These are phyloP conservation scores for Sanghuangporus sanghuang DNA, from an alignment of 1,284 basidiomycete genomes.

Conservation along the genomic window DNA sequence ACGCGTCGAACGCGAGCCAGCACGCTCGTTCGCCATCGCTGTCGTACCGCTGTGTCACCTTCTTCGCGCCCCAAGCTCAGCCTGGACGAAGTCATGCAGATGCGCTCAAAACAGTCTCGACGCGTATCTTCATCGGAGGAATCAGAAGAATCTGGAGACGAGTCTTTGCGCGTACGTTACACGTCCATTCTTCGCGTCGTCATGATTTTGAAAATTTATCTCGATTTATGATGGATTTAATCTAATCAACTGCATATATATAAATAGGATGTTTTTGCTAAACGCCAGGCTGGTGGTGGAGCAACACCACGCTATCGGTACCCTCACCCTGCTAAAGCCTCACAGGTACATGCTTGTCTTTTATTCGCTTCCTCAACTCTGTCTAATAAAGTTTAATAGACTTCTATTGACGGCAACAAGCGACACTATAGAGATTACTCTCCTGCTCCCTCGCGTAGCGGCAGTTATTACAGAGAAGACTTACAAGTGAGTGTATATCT, in stretches of 20 bases:
- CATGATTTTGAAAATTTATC: background rate
- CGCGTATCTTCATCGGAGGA: conserved; percentile 18
- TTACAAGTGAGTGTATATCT: background rate
- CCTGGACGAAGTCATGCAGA: conserved; percentile 18
- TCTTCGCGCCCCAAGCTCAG: conserved; percentile 13
- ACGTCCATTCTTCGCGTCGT: conserved; percentile 1
- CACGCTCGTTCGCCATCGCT: background rate
- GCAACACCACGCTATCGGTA: conserved; percentile 11
- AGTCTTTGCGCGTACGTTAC: conserved; percentile 12
- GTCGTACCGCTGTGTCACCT: conserved; percentile 2
- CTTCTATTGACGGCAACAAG: background rate
- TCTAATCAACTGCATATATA: background rate
- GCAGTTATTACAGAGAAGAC: conserved; percentile 13
- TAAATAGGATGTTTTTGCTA: conserved; percentile 11
- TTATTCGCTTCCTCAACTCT: background rate
- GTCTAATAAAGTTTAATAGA: background rate
- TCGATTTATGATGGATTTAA: background rate
- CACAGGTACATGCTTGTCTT: background rate
- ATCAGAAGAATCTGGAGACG: conserved; percentile 17
- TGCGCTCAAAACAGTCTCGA: conserved; percentile 12
- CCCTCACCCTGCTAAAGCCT: conserved; percentile 6
- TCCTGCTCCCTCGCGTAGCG: background rate
- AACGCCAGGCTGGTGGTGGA: background rate
- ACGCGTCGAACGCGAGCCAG: background rate
- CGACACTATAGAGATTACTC: conserved; percentile 8